These are phyloP conservation scores for Microthlaspi erraticum DNA, from an alignment of 345 rosid genomes.

Conservation along the genomic window DNA sequence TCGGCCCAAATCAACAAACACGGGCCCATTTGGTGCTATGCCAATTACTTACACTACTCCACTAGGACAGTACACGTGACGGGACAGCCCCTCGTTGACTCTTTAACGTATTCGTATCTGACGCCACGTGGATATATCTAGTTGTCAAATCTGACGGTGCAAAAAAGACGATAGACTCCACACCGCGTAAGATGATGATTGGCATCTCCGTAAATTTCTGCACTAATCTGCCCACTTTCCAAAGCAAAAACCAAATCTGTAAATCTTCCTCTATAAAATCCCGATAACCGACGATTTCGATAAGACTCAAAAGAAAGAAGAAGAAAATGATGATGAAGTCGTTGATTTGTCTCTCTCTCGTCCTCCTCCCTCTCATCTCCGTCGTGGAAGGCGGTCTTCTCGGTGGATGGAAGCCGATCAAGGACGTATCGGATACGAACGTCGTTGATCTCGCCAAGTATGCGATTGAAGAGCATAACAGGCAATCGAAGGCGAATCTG, in stretches of 20 bases:
- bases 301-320: not conserved
- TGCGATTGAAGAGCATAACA: conserved; percentile 51
- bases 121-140: conserved; percentile 20
- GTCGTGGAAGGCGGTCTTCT: conserved; percentile 14
- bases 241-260: conserved; percentile 5
- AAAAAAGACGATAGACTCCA: conserved; percentile 4
- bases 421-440: conserved; percentile 45
- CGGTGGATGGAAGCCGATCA: conserved; percentile 56
- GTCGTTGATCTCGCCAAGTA: conserved; percentile 52
- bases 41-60: conserved; percentile 7
- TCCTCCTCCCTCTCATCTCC: conserved; percentile 35
- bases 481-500: conserved; percentile 37
- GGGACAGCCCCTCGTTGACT: conserved; percentile 35
- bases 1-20: not conserved
- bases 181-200: conserved; percentile 28
- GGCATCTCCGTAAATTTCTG: conserved; percentile 35
- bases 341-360: conserved; percentile 34
- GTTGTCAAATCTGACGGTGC: conserved; percentile 40
- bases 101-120: not conserved
- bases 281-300: not conserved
- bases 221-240: conserved; percentile 27
- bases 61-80: conserved; percentile 30
- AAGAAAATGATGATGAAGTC: conserved; percentile 28
- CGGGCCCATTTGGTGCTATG: conserved; percentile 27
- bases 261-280: conserved; percentile 16